Percentiles rank a stretch among this genome's conserved stretches.
phyloP scores from a whole-genome alignment of 225 moss, liverwort and hornwort genomes.

The Physcomitrium patens region DNA sequence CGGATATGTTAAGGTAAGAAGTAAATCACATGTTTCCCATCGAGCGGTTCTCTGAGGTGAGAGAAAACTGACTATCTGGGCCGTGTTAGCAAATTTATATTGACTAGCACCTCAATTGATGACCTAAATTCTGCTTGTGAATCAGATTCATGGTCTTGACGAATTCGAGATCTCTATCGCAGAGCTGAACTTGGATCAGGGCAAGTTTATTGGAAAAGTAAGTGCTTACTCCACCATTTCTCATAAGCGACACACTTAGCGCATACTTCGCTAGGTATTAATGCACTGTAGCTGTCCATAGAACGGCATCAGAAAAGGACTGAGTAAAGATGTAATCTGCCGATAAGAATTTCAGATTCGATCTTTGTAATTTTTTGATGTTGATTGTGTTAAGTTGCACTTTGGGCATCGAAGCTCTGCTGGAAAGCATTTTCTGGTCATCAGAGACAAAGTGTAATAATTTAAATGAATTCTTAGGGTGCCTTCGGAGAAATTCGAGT shows the following conservation, averaged over 20 bases:
- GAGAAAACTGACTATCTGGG: not conserved
- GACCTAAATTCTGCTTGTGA: slow-evolving; percentile 11
- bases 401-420: slow-evolving; percentile 4
- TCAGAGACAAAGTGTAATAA: slow-evolving; percentile 23
- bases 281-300: slow-evolving; percentile 1
- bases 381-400: not conserved
- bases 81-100: not conserved
- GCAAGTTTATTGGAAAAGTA: slow-evolving; percentile 59
- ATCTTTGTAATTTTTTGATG: slow-evolving; percentile 9
- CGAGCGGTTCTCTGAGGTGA: not conserved
- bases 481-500: slow-evolving; percentile 69
- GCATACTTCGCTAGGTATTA: not conserved
- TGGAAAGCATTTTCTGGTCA: not conserved
- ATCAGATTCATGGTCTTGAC: slow-evolving; percentile 42
- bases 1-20: slow-evolving; percentile 62
- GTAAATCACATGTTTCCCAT: not conserved
- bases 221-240: slow-evolving; percentile 25
- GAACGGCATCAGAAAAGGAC: not conserved
- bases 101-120: slow-evolving; percentile 23
- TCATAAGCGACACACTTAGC: not conserved
- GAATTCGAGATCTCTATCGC: slow-evolving; percentile 54
- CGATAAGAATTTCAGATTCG: slow-evolving; percentile 8
- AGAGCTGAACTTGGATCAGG: slow-evolving; percentile 44
- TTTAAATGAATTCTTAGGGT: slow-evolving; percentile 37
- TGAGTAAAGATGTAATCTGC: slow-evolving; percentile 5